Evolutionary conservation across 2,329 filamentous ascomycete genomes (phyloP).

Genomic region (Aspergillus sojae): DNA sequence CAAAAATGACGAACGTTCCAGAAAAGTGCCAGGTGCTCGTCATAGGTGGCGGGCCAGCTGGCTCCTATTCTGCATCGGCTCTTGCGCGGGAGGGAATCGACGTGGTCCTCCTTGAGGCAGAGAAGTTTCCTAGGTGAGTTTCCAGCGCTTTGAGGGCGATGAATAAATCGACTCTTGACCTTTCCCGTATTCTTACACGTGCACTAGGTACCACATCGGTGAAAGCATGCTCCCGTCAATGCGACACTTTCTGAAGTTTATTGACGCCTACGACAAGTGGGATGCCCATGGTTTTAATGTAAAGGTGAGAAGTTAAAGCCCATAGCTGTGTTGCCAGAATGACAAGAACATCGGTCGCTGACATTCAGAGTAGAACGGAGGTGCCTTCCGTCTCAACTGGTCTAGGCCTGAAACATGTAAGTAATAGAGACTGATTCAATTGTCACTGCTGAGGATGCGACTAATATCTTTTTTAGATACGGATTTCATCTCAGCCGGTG

Average conservation of each 20-base stretch:
- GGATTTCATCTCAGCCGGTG: constrained; percentile 27
- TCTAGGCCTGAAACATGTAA: neutral
- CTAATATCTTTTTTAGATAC: constrained; percentile 11
- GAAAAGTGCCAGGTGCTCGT: constrained; percentile 38
- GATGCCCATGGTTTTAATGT: neutral
- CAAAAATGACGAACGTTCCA: constrained; percentile 21
- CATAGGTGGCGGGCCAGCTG: constrained; percentile 28
- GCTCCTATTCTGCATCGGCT: constrained; percentile 48
- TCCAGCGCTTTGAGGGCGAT: neutral
- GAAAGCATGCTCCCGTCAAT: constrained; percentile 39
- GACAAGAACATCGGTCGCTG: neutral
- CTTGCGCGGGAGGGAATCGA: constrained; percentile 51
- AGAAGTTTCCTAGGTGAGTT: constrained; percentile 38
- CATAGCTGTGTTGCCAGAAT: too few relatives aligned
- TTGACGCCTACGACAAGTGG: constrained; percentile 21
- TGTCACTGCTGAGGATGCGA: too few relatives aligned
- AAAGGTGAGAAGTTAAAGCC: neutral
- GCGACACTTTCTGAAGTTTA: constrained; percentile 36
- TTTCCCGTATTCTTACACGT: too few relatives aligned
- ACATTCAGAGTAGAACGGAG: neutral
- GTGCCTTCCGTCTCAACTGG: constrained; percentile 1
- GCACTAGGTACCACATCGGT: constrained; percentile 35
- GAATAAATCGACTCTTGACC: too few relatives aligned
- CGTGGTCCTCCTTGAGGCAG: constrained; percentile 48
- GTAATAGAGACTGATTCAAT: neutral